Evolutionary conservation across 2,329 filamentous ascomycete genomes (phyloP).

Genomic region (Trichoderma simmonsii): DNA sequence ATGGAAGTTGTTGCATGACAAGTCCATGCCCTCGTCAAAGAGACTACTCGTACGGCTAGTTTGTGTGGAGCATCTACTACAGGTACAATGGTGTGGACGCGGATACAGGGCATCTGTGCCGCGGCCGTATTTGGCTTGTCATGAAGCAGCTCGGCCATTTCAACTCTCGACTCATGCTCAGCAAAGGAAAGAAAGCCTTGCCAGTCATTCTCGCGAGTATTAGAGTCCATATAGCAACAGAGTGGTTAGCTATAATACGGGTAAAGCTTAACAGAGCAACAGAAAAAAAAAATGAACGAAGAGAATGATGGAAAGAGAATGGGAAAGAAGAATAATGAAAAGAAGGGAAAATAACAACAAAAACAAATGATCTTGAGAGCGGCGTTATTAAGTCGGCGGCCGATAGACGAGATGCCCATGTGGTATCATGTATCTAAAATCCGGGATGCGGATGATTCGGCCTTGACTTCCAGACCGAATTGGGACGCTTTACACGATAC

Average conservation of each 20-base stretch:
- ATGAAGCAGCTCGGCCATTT: background rate
- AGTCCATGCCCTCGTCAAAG: background rate
- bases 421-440: background rate
- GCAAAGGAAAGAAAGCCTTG: background rate
- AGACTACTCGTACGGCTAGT: background rate
- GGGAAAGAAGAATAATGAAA: background rate
- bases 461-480: background rate
- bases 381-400: constrained; percentile 1
- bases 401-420: background rate
- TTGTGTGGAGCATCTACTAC: background rate
- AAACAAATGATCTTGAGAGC: background rate
- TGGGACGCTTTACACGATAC: background rate
- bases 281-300: no score
- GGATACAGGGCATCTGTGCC: constrained; percentile 13
- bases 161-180: background rate
- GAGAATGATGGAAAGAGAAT: background rate
- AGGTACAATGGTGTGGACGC: background rate
- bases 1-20: constrained; percentile 13
- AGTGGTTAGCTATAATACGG: background rate
- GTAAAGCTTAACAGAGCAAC: background rate
- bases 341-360: background rate
- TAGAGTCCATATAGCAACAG: background rate
- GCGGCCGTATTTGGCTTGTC: constrained; percentile 8
- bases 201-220: background rate
- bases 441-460: background rate